These are phyloP conservation scores for Spencermartinsiella europaea DNA, from an alignment of 805 yeast species.

Conservation along the genomic window DNA sequence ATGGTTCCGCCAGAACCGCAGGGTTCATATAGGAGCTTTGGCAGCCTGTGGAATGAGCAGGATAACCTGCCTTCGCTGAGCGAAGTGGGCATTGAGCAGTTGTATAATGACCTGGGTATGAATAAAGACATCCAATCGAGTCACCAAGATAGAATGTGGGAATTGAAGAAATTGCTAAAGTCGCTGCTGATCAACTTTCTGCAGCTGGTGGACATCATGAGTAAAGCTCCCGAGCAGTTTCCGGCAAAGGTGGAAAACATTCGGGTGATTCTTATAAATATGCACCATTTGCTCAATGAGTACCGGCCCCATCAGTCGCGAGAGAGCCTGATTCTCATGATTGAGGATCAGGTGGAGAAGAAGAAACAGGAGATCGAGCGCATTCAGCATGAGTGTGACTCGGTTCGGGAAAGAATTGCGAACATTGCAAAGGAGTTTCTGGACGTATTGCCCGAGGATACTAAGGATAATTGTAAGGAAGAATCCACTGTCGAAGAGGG, in stretches of 20 bases:
- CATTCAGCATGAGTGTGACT: constrained; percentile 37
- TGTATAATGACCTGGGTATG: constrained; percentile 41
- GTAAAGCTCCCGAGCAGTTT: constrained; percentile 63
- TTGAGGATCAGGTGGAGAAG: constrained; percentile 57
- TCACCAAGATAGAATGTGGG: constrained; percentile 56
- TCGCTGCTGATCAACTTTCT: constrained; percentile 75
- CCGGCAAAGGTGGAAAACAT: constrained; percentile 69
- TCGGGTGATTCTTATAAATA: constrained; percentile 73
- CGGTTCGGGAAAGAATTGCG: constrained; percentile 37
- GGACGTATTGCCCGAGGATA: not conserved
- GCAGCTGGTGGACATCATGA: constrained; percentile 73
- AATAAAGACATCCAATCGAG: constrained; percentile 33
- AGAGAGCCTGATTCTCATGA: constrained; percentile 73
- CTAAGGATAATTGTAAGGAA: not conserved
- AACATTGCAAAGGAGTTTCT: constrained; percentile 30
- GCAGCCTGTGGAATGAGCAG: constrained; percentile 75
- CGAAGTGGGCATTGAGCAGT: constrained; percentile 71
- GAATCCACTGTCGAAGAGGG: not conserved
- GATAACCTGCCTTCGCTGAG: constrained; percentile 73
- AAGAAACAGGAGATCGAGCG: constrained; percentile 26
- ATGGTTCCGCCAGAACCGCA: constrained; percentile 35
- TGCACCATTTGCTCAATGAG: constrained; percentile 86
- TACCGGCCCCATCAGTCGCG: constrained; percentile 94
- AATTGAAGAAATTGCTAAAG: constrained; percentile 72
- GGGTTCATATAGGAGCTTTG: constrained; percentile 70